phyloP scores from a whole-genome alignment of 768 basidiomycete species.

The Tylopilus felleus region DNA sequence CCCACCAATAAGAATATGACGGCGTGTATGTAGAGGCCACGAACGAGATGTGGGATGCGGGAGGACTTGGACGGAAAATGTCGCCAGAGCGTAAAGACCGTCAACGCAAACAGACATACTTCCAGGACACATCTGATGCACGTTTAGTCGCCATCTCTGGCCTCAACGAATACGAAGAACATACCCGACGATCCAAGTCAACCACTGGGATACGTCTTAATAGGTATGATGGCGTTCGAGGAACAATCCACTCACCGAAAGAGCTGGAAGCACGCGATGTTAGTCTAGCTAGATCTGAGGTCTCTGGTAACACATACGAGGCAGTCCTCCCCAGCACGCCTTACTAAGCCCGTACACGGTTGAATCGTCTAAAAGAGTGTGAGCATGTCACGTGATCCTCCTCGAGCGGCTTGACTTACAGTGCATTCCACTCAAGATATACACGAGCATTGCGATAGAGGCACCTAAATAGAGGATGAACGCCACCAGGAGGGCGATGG shows the following conservation, averaged over 20 bases:
- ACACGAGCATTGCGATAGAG: background rate
- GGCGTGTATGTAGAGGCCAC: background rate
- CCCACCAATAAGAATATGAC: background rate
- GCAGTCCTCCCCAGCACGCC: background rate
- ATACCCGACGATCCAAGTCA: background rate
- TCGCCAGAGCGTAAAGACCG: background rate
- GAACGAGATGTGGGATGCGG: background rate
- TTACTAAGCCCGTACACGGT: too few species aligned
- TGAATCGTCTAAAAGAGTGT: background rate
- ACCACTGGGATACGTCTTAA: background rate
- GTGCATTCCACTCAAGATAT: background rate
- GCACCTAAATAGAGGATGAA: background rate
- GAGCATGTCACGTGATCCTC: background rate
- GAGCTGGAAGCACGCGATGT: background rate
- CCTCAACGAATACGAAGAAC: background rate
- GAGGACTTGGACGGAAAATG: background rate
- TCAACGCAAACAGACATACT: background rate
- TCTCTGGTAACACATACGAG: background rate
- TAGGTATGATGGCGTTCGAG: background rate
- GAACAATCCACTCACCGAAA: background rate
- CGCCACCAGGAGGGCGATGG: background rate
- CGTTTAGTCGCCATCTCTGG: background rate
- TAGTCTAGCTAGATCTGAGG: background rate
- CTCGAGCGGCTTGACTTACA: background rate
- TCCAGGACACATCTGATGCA: background rate